phyloP scores from a whole-genome alignment of 2,329 filamentous ascomycete genomes.

The Arthrobotrys entomopaga region DNA sequence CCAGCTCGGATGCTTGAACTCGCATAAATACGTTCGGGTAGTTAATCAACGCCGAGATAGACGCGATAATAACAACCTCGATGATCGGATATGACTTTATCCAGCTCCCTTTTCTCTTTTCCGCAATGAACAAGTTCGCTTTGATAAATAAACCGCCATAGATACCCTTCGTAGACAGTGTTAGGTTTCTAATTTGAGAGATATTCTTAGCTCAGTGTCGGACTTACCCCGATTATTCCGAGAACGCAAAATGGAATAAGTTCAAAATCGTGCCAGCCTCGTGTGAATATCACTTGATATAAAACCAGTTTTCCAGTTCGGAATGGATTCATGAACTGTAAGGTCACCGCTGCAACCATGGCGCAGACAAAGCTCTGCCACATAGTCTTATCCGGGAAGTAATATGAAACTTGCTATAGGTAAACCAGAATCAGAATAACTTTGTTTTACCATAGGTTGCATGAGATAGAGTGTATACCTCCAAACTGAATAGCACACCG shows the following conservation, averaged over 20 bases:
- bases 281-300: constrained; percentile 93
- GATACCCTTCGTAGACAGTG: constrained; percentile 72
- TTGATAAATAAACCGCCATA: constrained; percentile 96
- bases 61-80: constrained; percentile 82
- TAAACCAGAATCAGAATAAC: constrained; percentile 53
- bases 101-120: constrained; percentile 78
- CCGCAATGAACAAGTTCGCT: constrained; percentile 85
- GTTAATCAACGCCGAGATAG: constrained; percentile 87
- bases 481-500: constrained; percentile 93
- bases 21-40: constrained; percentile 98
- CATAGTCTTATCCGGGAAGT: constrained; percentile 99
- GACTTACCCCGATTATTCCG: constrained; percentile 78
- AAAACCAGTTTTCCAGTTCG: constrained; percentile 93
- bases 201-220: neutral
- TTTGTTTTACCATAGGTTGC: neutral
- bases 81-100: constrained; percentile 75
- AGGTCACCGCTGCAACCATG: constrained; percentile 95
- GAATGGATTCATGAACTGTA: constrained; percentile 88
- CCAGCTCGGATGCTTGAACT: constrained; percentile 87
- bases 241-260: constrained; percentile 86
- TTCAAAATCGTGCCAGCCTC: constrained; percentile 93
- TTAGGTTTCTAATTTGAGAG: neutral
- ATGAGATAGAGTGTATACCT: constrained; percentile 66
- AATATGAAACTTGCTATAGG: constrained; percentile 84
- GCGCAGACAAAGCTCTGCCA: constrained; percentile 99